Conservation (phyloP, 495 filamentous ascomycete species). For the Symbiotaphrina buchneri region DNA sequence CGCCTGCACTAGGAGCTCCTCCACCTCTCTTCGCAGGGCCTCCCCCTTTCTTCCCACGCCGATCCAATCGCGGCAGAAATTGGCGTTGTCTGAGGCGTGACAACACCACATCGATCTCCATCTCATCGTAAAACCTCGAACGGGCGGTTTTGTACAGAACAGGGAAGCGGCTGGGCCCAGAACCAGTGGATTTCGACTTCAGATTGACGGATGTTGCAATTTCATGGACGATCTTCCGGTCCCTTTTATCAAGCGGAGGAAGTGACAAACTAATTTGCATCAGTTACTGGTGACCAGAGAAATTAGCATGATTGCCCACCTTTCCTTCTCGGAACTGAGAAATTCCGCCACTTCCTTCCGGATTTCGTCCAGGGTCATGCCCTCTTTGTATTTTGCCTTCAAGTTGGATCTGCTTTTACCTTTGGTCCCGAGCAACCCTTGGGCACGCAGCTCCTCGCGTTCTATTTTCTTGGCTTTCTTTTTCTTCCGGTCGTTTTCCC, state of each 20-base stretch:
- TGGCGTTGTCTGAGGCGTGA: constrained; percentile 11
- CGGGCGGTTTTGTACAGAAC: constrained; percentile 49
- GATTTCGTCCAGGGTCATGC: constrained; percentile 49
- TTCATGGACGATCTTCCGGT: constrained; percentile 56
- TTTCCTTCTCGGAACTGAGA: constrained; percentile 35
- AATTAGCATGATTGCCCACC: constrained; percentile 21
- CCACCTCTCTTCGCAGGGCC: constrained; percentile 2
- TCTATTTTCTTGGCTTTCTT: constrained; percentile 61
- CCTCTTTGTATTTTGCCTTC: constrained; percentile 45
- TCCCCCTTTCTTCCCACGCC: constrained; percentile 6
- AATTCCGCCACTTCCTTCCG: constrained; percentile 50
- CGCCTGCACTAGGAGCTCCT: constrained; percentile 16
- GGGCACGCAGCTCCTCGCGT: constrained; percentile 51
- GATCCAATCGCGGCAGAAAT: constrained; percentile 20
- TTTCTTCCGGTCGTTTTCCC: constrained; percentile 58
- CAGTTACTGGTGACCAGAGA: neutral
- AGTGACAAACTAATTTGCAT: constrained; percentile 35
- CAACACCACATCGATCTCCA: constrained; percentile 6
- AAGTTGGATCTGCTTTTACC: constrained; percentile 31
- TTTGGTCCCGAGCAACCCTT: constrained; percentile 52
- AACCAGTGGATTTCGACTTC: constrained; percentile 69
- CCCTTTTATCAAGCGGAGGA: constrained; percentile 62
- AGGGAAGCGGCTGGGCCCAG: constrained; percentile 48
- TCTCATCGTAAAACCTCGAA: constrained; percentile 29
- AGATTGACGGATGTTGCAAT: constrained; percentile 46